Evolutionary conservation across 169 alveolate genomes (phyloP), one percentile per base, ranked within the genome.

Genomic region (Plasmodium coatneyi): DNA sequence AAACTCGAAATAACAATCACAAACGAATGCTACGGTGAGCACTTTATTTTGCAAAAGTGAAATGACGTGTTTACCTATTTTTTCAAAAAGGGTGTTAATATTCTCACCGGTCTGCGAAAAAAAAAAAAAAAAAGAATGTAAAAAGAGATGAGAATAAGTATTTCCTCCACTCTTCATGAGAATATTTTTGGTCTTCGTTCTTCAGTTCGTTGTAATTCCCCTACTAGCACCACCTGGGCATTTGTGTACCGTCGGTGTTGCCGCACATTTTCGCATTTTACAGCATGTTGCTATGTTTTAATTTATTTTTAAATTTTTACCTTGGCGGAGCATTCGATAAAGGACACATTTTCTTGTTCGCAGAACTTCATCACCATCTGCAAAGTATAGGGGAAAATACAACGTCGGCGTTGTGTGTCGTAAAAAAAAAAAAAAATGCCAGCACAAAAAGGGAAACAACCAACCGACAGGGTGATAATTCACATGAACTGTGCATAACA

Each of bases 281-380:
- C 76, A 9, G 16, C 30, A 34, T 32, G 19, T 19, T 60, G 19
- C 36, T 71, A 19, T 41, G 36, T 83, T 30, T 41, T 49, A 49
- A 49, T 49, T 39, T 41, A n/a, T 19, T 66, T 80, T 71, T 71
- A 30, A 9, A 32, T 39, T 25, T 80, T 71, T 84, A 94, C 96
- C 96, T 92, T 95, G 7, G 96, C 96, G 54, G 96, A 95, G 41
- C 96, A 95, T 83, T 95, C 95, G 1, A 95, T 84, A 71, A 95
- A 95, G 41, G 94, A 79, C 36, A 95, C 92, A 74, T 80, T 71
- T 32, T 95, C 92, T n/a, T 78, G 32, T 14, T 82, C 78, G 66
- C 96, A 95, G 72, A 83, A 95, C 43, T 84, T 81, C 94, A 83
- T 84, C n/a, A 83, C 95, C 82, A 92, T 92, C 95, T 94, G 32